phyloP scores from a whole-genome alignment of 169 alveolate species.

The Plasmodium cynomolgi region DNA sequence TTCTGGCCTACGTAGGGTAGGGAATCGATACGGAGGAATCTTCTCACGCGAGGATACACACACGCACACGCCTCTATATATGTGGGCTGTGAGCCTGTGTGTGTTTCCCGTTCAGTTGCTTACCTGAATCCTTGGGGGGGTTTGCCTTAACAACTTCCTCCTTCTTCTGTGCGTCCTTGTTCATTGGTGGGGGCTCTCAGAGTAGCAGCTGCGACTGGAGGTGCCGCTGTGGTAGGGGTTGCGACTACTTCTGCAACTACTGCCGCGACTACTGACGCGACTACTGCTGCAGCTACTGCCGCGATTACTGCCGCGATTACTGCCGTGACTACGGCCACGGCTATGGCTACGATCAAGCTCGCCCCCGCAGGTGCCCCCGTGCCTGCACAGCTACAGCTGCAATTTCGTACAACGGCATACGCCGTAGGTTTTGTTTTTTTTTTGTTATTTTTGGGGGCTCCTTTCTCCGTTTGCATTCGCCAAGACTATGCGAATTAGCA shows the following conservation, averaged over 20 bases:
- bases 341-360: neutral
- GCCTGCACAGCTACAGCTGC: neutral
- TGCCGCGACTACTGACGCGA: too few species aligned
- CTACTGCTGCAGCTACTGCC: neutral
- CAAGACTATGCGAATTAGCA: neutral
- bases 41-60: neutral
- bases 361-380: neutral
- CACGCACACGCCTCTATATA: neutral
- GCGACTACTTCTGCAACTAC: too few species aligned
- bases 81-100: neutral
- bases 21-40: neutral
- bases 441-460: neutral
- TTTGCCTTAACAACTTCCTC: constrained; percentile 14
- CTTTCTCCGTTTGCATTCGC: neutral
- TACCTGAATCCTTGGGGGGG: constrained; percentile 9
- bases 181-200: neutral
- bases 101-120: neutral
- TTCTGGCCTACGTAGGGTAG: neutral
- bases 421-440: neutral
- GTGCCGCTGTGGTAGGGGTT: neutral
- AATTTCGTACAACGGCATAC: neutral
- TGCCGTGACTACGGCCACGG: neutral
- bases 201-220: neutral
- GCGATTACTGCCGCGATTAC: neutral
- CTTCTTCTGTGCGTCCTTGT: neutral